Base-by-base conservation (phyloP, 2,329 filamentous ascomycete genomes). In the Hymenoscyphus salicellus region DNA sequence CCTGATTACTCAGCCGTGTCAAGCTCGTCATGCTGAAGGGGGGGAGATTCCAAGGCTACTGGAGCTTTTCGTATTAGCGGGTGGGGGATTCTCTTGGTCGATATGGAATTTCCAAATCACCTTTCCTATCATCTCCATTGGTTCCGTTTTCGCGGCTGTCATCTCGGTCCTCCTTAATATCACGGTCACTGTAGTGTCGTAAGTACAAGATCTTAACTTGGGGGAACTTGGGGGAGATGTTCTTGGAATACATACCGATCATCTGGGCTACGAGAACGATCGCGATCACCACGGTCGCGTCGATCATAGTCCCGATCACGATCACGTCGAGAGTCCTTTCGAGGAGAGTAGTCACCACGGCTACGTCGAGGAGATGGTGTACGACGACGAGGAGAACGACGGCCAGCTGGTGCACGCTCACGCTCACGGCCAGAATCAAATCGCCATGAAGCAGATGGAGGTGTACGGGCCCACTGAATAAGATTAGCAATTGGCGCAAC, bases 371-470 rank as follows among this genome's bases (percentile, higher is more conserved):
- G 92, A 69, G 89, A 91, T 63, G 90, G 90, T 67, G 91, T 90
- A 66, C 92, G 89, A 68, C 86, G 84, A 66, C 87, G 87, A 69
- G 86, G 86, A 72, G 87, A 86, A 61, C 86, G 85, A 70, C 82
- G 84, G 65, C 83, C 62, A 56, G 65, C 59, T 64, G 67, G 63
- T 49, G 73, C 74, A 71, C 87, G 85, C 66, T 89, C 87, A 70
- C 88, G 90, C 74, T 92, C 90, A 74, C 90, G 88, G 66, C 93
- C 94, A 71, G 92, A 93, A 79, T 97, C 95, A 77, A 99, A 99
- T 68, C 95, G 91, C 95, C 95, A 99, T 33, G 93, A 98, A 61
- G 95, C 95, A 71, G 95, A 98, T 59, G 95, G 95, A 74, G 95
- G 95, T 75, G 95, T 99, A 74, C 95, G 92, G 74, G 95, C 95